phyloP scores from a whole-genome alignment of 2,329 filamentous ascomycete species.

The Cordyceps militaris region DNA sequence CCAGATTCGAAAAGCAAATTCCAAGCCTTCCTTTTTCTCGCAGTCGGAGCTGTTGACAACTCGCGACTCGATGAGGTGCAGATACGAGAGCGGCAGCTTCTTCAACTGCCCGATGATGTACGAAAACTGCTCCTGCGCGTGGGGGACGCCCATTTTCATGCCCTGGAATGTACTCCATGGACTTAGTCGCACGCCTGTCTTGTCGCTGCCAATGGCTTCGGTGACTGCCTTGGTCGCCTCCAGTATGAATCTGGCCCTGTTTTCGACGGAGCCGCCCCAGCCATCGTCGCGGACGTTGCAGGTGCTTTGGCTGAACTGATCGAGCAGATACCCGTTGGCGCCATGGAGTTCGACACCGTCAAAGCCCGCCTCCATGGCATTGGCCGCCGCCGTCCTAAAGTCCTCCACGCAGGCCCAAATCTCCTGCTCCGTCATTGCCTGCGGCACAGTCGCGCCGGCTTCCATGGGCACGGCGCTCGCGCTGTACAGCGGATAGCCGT shows the following conservation, averaged over 20 bases:
- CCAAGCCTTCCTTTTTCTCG: conserved; percentile 19
- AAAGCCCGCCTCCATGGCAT: conserved; percentile 55
- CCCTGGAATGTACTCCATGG: conserved; percentile 23
- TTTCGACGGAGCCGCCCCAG: conserved; percentile 44
- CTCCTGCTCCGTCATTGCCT: conserved; percentile 56
- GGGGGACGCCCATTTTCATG: conserved; percentile 15
- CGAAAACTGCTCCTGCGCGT: conserved; percentile 15
- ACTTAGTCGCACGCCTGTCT: conserved; percentile 41
- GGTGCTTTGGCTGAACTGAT: conserved; percentile 47
- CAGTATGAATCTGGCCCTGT: conserved; percentile 38
- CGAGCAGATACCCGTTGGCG: conserved; percentile 51
- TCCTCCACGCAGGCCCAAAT: conserved; percentile 55
- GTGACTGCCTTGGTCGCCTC: conserved; percentile 36
- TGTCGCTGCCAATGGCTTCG: conserved; percentile 37
- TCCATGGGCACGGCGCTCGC: conserved; percentile 26
- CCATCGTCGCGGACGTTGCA: conserved; percentile 42
- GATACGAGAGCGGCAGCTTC: conserved; percentile 20
- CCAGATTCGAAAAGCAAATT: neutral
- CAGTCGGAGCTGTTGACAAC: conserved; percentile 18
- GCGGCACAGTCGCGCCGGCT: conserved; percentile 42
- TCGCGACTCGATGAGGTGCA: conserved; percentile 22
- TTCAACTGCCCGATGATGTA: conserved; percentile 22
- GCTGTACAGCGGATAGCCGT: neutral
- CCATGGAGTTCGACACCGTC: conserved; percentile 57
- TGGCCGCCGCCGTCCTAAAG: conserved; percentile 45